phyloP scores from a whole-genome alignment of 768 basidiomycete genomes.

The Collybia nuda region DNA sequence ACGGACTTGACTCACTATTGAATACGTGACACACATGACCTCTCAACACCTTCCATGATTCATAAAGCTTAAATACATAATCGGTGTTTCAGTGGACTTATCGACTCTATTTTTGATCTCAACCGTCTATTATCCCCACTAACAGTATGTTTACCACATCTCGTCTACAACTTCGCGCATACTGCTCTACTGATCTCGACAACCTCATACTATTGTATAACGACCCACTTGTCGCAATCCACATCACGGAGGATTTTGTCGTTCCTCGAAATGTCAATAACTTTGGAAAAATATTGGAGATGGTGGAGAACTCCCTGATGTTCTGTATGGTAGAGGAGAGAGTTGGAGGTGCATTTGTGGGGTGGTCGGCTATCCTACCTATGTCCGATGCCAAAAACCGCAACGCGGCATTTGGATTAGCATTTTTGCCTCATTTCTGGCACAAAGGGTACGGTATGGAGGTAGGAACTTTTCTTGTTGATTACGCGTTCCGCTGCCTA shows the following conservation, averaged over 20 bases:
- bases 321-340: slow-evolving; percentile 16
- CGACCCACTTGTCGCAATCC: slow-evolving; percentile 23
- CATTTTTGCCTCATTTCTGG: slow-evolving; percentile 27
- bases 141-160: slow-evolving; percentile 26
- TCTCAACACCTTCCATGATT: no score
- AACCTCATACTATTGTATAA: slow-evolving; percentile 26
- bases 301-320: slow-evolving; percentile 7
- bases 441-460: slow-evolving; percentile 41
- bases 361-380: slow-evolving; percentile 10
- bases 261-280: slow-evolving; percentile 6
- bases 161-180: slow-evolving; percentile 31
- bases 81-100: no score
- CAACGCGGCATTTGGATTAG: slow-evolving; percentile 10
- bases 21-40: no score
- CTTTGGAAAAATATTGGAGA: slow-evolving; percentile 7
- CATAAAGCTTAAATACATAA: no score
- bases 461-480: slow-evolving; percentile 36
- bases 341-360: slow-evolving; percentile 3
- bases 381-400: slow-evolving; percentile 11
- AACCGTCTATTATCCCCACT: background rate
- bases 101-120: background rate
- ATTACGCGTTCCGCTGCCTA: slow-evolving; percentile 38
- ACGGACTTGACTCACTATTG: no score
- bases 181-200: slow-evolving; percentile 27
- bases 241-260: slow-evolving; percentile 7